These are phyloP conservation scores for Chloropicon primus DNA, from an alignment of 139 green algal species.

Conservation along the genomic window DNA sequence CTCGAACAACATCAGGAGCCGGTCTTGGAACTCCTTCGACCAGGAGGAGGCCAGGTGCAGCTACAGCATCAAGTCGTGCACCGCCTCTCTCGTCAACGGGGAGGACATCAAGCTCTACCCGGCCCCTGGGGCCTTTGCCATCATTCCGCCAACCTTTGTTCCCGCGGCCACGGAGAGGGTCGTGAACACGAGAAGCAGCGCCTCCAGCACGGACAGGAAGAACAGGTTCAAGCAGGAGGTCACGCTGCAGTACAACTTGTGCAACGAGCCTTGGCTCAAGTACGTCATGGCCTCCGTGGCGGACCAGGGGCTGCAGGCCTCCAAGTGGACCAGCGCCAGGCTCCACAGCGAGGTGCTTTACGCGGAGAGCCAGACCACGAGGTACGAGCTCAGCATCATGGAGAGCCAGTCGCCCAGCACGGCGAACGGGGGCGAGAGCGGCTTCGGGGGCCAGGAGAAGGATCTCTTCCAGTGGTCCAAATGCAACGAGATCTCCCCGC, in stretches of 20 bases:
- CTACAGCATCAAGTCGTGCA: background rate
- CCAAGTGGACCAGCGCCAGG: conserved; percentile 72
- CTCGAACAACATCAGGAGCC: background rate
- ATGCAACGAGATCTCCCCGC: background rate
- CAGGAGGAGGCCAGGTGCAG: background rate
- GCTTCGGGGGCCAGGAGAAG: too few relatives aligned
- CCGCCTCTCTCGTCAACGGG: background rate
- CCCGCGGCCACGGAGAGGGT: conserved; percentile 40
- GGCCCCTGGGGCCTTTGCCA: background rate
- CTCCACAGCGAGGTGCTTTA: conserved; percentile 39
- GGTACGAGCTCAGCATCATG: background rate
- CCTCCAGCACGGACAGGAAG: conserved; percentile 1
- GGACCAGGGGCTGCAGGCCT: conserved; percentile 74
- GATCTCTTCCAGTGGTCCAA: background rate
- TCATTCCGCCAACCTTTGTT: conserved; percentile 52
- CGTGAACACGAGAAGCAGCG: conserved; percentile 49
- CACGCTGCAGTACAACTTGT: conserved; percentile 89
- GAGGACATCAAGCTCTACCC: background rate
- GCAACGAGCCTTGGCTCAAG: conserved; percentile 91
- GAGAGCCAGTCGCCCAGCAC: background rate
- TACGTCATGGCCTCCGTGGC: conserved; percentile 73
- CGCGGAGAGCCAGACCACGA: background rate
- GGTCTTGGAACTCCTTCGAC: background rate
- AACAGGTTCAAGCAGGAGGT: conserved; percentile 45
- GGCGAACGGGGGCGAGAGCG: too few relatives aligned